phyloP scores from a whole-genome alignment of 495 filamentous ascomycete genomes.

The Darksidea phi region DNA sequence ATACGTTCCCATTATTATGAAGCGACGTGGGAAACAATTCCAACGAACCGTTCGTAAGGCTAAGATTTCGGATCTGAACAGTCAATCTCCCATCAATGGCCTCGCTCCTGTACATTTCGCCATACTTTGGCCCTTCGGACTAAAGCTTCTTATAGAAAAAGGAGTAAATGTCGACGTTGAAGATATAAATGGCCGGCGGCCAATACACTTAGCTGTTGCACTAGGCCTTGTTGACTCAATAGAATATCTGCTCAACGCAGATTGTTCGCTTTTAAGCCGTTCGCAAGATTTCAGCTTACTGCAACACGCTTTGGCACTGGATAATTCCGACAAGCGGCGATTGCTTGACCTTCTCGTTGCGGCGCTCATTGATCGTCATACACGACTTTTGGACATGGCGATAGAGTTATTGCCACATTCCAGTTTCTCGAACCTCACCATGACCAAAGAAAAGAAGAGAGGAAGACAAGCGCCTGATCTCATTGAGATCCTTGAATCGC shows the following conservation, averaged over 20 bases:
- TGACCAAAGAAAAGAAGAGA: background rate
- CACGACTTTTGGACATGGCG: slow-evolving; percentile 4
- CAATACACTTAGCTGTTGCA: slow-evolving; percentile 18
- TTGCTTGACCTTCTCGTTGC: slow-evolving; percentile 1
- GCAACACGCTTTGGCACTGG: background rate
- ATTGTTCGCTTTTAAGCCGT: slow-evolving; percentile 4
- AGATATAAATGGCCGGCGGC: background rate
- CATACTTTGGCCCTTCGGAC: background rate
- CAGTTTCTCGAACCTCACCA: slow-evolving; percentile 1
- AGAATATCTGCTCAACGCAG: slow-evolving; percentile 1
- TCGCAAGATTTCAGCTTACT: background rate
- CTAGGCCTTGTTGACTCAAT: slow-evolving; percentile 6
- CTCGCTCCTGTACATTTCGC: background rate
- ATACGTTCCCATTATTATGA: background rate
- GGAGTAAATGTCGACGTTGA: slow-evolving; percentile 6
- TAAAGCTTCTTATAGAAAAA: slow-evolving; percentile 9
- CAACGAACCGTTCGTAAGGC: background rate
- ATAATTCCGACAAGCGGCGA: background rate
- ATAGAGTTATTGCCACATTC: background rate
- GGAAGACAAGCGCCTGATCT: slow-evolving; percentile 8
- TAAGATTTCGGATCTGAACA: background rate
- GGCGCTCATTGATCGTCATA: slow-evolving; percentile 9
- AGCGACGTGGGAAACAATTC: background rate
- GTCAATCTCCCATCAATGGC: background rate
- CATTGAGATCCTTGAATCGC: slow-evolving; percentile 1